Conservation (phyloP, 768 basidiomycete species). For the Daedaleopsis sinensis region DNA sequence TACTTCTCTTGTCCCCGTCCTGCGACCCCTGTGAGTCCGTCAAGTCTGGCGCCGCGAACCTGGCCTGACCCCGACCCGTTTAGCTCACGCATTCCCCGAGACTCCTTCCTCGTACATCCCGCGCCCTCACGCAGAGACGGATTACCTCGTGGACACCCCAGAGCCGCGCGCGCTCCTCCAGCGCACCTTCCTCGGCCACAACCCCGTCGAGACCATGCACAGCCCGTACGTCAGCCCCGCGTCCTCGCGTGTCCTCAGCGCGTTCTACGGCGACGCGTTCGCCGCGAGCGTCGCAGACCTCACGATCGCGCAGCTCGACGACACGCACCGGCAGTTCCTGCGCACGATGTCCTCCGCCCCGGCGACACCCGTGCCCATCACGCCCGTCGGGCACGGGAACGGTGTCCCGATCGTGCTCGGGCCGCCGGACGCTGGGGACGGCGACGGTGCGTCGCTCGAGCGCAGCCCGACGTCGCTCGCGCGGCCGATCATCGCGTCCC, state of each 20-base stretch:
- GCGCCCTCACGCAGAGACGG: constrained; percentile 49
- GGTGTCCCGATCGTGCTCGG: constrained; percentile 9
- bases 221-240: constrained; percentile 39
- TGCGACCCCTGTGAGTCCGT: constrained; percentile 37
- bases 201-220: constrained; percentile 37
- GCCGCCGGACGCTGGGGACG: constrained; percentile 35
- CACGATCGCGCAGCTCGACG: constrained; percentile 28
- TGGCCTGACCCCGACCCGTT: constrained; percentile 5
- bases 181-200: constrained; percentile 54
- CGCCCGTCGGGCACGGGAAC: constrained; percentile 6
- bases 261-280: constrained; percentile 36
- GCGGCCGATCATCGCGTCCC: constrained; percentile 30
- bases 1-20: constrained; percentile 49
- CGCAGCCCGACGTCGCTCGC: constrained; percentile 28
- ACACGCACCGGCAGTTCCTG: constrained; percentile 22
- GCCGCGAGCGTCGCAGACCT: constrained; percentile 30
- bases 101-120: constrained; percentile 52
- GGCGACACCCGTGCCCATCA: constrained; percentile 20
- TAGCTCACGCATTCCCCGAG: constrained; percentile 51
- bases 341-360: constrained; percentile 26
- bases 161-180: constrained; percentile 55
- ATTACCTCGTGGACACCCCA: constrained; percentile 56
- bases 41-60: constrained; percentile 25
- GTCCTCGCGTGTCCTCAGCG: constrained; percentile 34
- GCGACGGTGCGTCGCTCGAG: constrained; percentile 26